phyloP scores from a whole-genome alignment of 495 filamentous ascomycete species.

The Pseudoneurospora amorphoporcata region DNA sequence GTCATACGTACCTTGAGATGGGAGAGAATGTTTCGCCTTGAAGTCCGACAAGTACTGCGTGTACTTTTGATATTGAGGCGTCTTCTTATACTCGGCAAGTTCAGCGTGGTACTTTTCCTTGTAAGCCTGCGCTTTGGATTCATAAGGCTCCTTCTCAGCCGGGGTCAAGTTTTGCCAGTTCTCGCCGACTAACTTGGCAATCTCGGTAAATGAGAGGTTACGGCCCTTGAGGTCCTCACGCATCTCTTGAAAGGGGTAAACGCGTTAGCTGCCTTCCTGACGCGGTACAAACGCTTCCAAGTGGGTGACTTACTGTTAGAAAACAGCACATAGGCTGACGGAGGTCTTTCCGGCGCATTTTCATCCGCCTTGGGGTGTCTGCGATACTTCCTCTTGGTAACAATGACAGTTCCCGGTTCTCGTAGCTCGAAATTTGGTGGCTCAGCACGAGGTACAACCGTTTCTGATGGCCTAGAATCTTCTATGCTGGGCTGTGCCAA shows the following conservation, averaged over 20 bases:
- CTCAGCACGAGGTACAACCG: slow-evolving; percentile 23
- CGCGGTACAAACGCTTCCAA: not conserved
- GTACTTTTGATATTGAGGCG: slow-evolving; percentile 49
- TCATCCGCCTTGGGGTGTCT: slow-evolving; percentile 76
- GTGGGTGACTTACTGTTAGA: slow-evolving; percentile 55
- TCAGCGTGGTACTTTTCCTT: slow-evolving; percentile 64
- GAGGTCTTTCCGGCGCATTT: slow-evolving; percentile 64
- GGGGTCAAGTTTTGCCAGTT: slow-evolving; percentile 62
- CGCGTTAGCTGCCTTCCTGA: not conserved
- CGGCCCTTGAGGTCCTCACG: slow-evolving; percentile 63
- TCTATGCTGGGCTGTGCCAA: slow-evolving; percentile 29
- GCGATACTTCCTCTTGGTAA: slow-evolving; percentile 61
- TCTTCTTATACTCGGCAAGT: slow-evolving; percentile 64
- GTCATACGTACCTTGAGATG: slow-evolving; percentile 31
- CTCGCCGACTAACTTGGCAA: slow-evolving; percentile 71
- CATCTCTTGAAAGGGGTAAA: slow-evolving; percentile 40
- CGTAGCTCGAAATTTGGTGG: slow-evolving; percentile 22
- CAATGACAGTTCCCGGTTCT: slow-evolving; percentile 16
- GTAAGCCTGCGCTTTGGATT: slow-evolving; percentile 52
- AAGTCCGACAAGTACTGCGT: slow-evolving; percentile 61
- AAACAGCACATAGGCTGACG: slow-evolving; percentile 76
- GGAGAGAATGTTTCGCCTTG: slow-evolving; percentile 50
- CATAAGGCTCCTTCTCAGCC: slow-evolving; percentile 57
- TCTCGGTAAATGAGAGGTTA: slow-evolving; percentile 68
- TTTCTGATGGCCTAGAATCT: slow-evolving; percentile 14